Base-by-base conservation (phyloP, 225 moss, liverwort and hornwort species). In the Rhytidiadelphus loreus region DNA sequence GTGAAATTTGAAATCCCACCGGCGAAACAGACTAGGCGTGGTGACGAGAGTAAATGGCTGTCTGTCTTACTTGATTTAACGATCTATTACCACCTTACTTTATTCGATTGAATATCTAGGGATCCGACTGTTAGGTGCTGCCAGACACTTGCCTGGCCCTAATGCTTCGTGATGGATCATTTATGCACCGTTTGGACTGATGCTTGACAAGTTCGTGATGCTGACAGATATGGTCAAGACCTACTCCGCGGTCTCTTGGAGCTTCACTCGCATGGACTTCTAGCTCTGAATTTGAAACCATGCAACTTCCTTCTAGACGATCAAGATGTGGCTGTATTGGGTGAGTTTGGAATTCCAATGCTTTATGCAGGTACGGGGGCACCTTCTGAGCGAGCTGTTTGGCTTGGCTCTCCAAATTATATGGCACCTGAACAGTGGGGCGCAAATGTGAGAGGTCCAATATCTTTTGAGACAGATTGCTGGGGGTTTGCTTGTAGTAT, bases 341-440 rank as follows among this genome's bases (percentile, higher is more conserved):
- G 98, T 85, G 98, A 98, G 82, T 97, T 98, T 83, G 98, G 98
- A 85, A 95, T 95, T 62, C 98, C 98, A n/a, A 92, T 96, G 87
- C 94, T 97, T 41, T 98, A 95, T 88, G 93, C 92, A 64, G 96
- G 95, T 72, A 92, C 86, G 30, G 90, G 82, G 75, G 89, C 93
- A 76, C 91, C 94, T 86, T 95, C 95, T 43, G 96, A 97, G 94
- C 95, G 93, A 79, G 88, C 96, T 53, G 92, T 96, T 63, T 98
- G 98, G 98, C 93, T 98, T 92, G 98, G 98, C 83, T 93, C 98
- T 82, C 98, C 98, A 48, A 95, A 96, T 84, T 98, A 96, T 44
- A 98, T 98, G 98, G 97, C 98, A 89, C 98, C 98, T 48, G 98
- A 98, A 89, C 98, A 98, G 92, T 98, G 98, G 98, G 95, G 92